These are phyloP conservation scores for Botryotinia narcissicola DNA, from an alignment of 2,329 filamentous ascomycete genomes.

Conservation along the genomic window DNA sequence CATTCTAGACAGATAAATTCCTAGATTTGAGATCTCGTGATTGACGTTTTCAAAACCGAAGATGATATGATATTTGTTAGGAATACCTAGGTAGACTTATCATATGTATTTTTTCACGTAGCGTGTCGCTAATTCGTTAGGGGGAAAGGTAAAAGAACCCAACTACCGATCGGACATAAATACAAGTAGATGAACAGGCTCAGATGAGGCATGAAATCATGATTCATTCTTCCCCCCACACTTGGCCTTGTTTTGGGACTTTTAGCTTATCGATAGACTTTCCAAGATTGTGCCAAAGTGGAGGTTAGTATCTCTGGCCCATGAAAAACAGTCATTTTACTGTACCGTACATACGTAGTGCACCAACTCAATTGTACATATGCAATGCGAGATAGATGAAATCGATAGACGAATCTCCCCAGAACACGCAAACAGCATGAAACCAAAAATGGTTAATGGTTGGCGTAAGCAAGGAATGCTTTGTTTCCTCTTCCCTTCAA, in stretches of 20 bases:
- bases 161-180: neutral
- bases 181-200: neutral
- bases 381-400: slow-evolving; percentile 8
- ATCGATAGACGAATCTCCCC: slow-evolving; percentile 9
- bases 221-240: neutral
- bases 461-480: slow-evolving; percentile 12
- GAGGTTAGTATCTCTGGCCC: neutral
- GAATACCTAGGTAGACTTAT: neutral
- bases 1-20: neutral
- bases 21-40: neutral
- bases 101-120: neutral
- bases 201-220: neutral
- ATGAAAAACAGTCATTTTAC: neutral
- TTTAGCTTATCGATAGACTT: neutral
- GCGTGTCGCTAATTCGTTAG: neutral
- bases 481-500: slow-evolving; percentile 1
- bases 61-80: neutral
- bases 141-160: neutral
- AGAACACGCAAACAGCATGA: slow-evolving; percentile 13
- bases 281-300: neutral
- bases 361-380: slow-evolving; percentile 8
- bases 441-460: neutral
- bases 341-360: neutral
- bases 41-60: neutral
- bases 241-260: neutral